Base-by-base conservation (phyloP, 129 eudicot species). In the Rutidosis leptorrhynchoides region DNA sequence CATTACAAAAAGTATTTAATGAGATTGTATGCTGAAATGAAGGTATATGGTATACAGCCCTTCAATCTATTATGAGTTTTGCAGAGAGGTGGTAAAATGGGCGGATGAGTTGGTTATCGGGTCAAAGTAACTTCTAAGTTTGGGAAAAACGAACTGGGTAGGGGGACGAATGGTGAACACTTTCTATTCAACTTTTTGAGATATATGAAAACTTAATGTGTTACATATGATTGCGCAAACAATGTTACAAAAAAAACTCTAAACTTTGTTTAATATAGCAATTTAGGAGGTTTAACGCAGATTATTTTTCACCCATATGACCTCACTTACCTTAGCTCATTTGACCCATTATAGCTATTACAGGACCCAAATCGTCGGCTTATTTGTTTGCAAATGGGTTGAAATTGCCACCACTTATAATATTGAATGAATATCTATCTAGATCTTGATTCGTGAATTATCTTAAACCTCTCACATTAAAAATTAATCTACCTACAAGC, bases 1-100 rank as follows among this genome's bases (percentile, higher is more conserved):
- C 62, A 82, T 70, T 8, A 55, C 11, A 68, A 55, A 54, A 23
- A 35, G 4, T 54, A 67, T 1, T 5, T 32, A 54, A 68, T 14
- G 7, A 51, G 16, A 32, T 23, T 32, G 62, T 9, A 2, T 14
- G 48, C 29, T 30, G n/a, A 52, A 67, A 67, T 29, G 32, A 28
- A 29, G 62, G n/a, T 19, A 51, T 35, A 21, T 51, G 29, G 62
- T 20, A 35, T 51, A 29, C 23, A 29, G 29, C 60, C 32, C 29
- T 14, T 52, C 48, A 51, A 67, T 12, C 16, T 19, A 17, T 67
- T 20, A 14, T 20, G 65, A 28, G 25, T 6, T 28, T 10, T 52
- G 23, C 3, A 2, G 4, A 48, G 55, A 4, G 23, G 20, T 48
- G 55, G 22, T 16, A 17, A 20, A 48, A 5, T 48, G 22, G 10